Base-by-base conservation (phyloP, 2,329 filamentous ascomycete genomes). In the Fusarium citri region DNA sequence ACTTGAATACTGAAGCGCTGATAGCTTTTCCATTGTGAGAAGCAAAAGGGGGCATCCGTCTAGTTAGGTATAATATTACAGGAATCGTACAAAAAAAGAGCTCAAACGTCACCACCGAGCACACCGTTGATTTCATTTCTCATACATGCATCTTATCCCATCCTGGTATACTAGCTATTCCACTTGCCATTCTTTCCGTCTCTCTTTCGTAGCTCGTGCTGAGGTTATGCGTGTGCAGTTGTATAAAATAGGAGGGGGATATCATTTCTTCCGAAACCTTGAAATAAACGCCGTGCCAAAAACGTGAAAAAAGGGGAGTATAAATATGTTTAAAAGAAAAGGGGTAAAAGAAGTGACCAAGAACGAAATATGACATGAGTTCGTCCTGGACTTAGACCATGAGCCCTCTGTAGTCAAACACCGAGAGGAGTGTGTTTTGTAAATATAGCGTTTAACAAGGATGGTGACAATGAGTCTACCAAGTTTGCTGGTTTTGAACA, bases 201-300 rank as follows among this genome's bases (percentile, higher is more conserved):
- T 63, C 66, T 69, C 54, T 66, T 47, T 69, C 59, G 46, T 64
- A 46, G 40, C 57, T 69, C 64, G 47, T 59, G 41, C 57, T 25
- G 11, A 9, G 50, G 55, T 45, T 56, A 20, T 71, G 59, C 62
- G 65, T 58, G 50, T 66, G 64, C 59, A 53, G 22, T 31, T 61
- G 51, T 72, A 53, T 66, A 48, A 69, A 69, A 66, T 55, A 60
- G 34, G 70, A 76, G 66, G 65, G 74, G 73, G 70, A 75, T 75
- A 74, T 76, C 70, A 74, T 75, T 46, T 74, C 71, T 74, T 75
- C 66, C 71, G 61, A 54, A 59, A 49, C 64, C 71, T 51, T 66
- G 51, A 40, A 71, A 60, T 62, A 62, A 76, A 74, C 74, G 72
- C 73, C 73, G 28, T 72, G 71, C 66, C 61, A 61, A 63, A 62